These are phyloP conservation scores for Eucalyptus polyanthemos DNA, from an alignment of 345 rosid genomes.

Conservation along the genomic window DNA sequence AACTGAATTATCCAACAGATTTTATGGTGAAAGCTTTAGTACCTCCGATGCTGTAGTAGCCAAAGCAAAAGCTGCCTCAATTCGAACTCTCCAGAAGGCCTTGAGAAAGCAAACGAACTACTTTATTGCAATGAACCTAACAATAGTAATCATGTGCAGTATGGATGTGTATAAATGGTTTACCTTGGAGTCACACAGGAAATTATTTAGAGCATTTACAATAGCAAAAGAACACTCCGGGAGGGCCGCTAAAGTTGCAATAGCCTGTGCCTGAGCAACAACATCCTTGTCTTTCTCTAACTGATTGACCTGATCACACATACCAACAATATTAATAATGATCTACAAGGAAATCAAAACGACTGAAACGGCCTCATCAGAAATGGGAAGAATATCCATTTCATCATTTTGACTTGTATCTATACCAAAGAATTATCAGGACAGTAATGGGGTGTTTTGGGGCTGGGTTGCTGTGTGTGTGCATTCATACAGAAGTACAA, in stretches of 20 bases:
- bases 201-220: constrained; percentile 64
- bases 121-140: not conserved
- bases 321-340: not conserved
- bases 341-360: not conserved
- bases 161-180: not conserved
- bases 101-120: constrained; percentile 12
- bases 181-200: constrained; percentile 83
- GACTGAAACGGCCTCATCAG: not conserved
- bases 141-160: not conserved
- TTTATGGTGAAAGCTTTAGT: not conserved
- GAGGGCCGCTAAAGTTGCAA: constrained; percentile 54
- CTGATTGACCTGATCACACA: constrained; percentile 58
- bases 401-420: not conserved
- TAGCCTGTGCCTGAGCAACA: constrained; percentile 92
- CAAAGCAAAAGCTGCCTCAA: constrained; percentile 93
- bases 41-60: constrained; percentile 91
- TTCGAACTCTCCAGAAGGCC: constrained; percentile 97
- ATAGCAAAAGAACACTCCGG: constrained; percentile 72
- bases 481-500: not conserved
- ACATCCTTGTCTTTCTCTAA: constrained; percentile 96
- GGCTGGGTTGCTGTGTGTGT: not conserved
- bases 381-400: not conserved
- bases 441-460: not conserved
- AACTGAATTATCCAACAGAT: not conserved
- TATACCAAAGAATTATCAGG: not conserved